These are phyloP conservation scores for Syzygium malaccense DNA, from an alignment of 441 rosid species.

Conservation along the genomic window DNA sequence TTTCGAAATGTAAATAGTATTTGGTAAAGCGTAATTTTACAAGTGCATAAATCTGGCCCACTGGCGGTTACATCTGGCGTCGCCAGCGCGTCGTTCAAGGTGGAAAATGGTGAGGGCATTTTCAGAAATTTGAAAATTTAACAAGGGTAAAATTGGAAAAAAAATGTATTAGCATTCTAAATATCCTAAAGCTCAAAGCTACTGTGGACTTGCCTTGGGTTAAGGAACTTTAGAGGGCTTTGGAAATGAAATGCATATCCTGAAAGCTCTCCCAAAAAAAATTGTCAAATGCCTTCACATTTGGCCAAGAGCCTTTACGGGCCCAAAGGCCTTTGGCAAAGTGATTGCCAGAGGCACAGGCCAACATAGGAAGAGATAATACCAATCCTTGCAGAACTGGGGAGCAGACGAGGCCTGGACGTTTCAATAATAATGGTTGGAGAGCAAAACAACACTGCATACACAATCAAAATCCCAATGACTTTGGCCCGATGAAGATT, in stretches of 20 bases:
- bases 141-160: background rate
- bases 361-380: rapidly evolving
- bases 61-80: background rate
- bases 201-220: too few relatives aligned
- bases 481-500: background rate
- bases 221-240: too few relatives aligned
- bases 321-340: too few relatives aligned
- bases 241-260: too few relatives aligned
- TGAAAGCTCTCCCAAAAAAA: too few relatives aligned
- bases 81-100: rapidly evolving
- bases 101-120: background rate
- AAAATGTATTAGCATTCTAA: too few relatives aligned
- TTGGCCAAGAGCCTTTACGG: too few relatives aligned
- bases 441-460: rapidly evolving
- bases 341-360: rapidly evolving
- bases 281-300: too few relatives aligned
- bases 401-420: rapidly evolving
- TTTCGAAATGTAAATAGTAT: background rate
- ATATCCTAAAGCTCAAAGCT: too few relatives aligned
- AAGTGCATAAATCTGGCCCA: background rate
- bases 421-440: background rate
- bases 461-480: background rate
- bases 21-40: background rate
- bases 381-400: rapidly evolving
- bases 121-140: background rate